phyloP scores from a whole-genome alignment of 768 basidiomycete species.

The Trametes gibbosa region DNA sequence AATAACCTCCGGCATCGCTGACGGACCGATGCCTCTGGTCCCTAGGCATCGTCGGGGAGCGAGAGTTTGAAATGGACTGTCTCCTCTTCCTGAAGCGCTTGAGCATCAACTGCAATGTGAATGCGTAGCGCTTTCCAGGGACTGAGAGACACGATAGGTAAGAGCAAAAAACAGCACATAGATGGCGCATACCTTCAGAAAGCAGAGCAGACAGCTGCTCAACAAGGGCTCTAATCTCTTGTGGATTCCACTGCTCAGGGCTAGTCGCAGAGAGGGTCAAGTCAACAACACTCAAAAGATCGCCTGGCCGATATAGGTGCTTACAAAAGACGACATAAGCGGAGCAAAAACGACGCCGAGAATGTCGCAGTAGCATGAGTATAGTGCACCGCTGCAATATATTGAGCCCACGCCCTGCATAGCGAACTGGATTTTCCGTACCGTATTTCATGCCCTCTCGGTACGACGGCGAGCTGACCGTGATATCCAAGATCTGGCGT shows the following conservation, averaged over 20 bases:
- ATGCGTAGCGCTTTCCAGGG: conserved; percentile 89
- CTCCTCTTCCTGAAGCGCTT: conserved; percentile 70
- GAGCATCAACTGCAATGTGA: conserved; percentile 87
- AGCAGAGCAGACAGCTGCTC: conserved; percentile 75
- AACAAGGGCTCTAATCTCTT: conserved; percentile 71
- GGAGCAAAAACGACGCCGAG: conserved; percentile 84
- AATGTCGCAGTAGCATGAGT: conserved; percentile 94
- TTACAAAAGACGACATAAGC: conserved; percentile 84
- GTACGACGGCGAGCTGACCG: conserved; percentile 79
- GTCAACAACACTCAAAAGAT: neutral
- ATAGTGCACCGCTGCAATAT: conserved; percentile 70
- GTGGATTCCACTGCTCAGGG: conserved; percentile 79
- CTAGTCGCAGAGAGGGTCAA: conserved; percentile 34
- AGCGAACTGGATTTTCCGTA: conserved; percentile 30
- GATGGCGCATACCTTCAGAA: conserved; percentile 56
- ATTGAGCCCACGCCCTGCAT: neutral
- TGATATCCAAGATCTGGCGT: conserved; percentile 76
- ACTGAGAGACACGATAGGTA: conserved; percentile 42
- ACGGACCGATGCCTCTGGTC: conserved; percentile 45
- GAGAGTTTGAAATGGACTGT: conserved; percentile 46
- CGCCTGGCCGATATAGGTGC: conserved; percentile 26
- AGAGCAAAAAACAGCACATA: neutral
- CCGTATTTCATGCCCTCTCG: conserved; percentile 92
- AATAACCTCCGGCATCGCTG: conserved; percentile 38
- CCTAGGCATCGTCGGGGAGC: conserved; percentile 58